phyloP scores from a whole-genome alignment of 2,329 filamentous ascomycete genomes.

The Talaromyces sp. region DNA sequence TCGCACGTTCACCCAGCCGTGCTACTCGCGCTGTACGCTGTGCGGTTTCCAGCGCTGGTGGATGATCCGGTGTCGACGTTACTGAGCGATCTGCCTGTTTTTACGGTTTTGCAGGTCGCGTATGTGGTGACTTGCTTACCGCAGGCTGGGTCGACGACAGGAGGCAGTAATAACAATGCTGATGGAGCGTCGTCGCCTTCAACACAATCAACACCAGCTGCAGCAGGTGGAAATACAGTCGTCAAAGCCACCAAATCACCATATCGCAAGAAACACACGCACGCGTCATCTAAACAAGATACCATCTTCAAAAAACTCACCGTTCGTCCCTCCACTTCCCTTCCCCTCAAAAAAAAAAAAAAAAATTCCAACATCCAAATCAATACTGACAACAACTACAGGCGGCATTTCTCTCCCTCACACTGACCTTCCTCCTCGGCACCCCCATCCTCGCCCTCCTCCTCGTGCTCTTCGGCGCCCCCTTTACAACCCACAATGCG shows the following conservation, averaged over 20 bases:
- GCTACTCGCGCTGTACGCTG: conserved; percentile 57
- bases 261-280: conserved; percentile 2
- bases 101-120: conserved; percentile 57
- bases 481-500: conserved; percentile 69
- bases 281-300: neutral
- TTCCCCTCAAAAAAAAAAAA: no score
- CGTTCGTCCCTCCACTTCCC: no score
- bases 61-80: conserved; percentile 63
- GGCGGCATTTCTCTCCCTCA: conserved; percentile 65
- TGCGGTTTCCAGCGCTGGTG: conserved; percentile 63
- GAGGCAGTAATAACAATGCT: conserved; percentile 3
- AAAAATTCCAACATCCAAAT: no score
- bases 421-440: conserved; percentile 45
- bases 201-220: neutral
- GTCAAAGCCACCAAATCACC: neutral
- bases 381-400: conserved; percentile 40
- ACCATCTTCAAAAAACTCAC: conserved; percentile 8
- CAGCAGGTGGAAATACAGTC: neutral
- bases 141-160: conserved; percentile 34
- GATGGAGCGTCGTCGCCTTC: neutral
- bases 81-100: conserved; percentile 53
- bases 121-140: conserved; percentile 57
- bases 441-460: conserved; percentile 54
- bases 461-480: conserved; percentile 85
- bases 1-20: conserved; percentile 63